Base-by-base conservation (phyloP, 2,329 filamentous ascomycete genomes). In the Phyllosticta paracitricarpa region DNA sequence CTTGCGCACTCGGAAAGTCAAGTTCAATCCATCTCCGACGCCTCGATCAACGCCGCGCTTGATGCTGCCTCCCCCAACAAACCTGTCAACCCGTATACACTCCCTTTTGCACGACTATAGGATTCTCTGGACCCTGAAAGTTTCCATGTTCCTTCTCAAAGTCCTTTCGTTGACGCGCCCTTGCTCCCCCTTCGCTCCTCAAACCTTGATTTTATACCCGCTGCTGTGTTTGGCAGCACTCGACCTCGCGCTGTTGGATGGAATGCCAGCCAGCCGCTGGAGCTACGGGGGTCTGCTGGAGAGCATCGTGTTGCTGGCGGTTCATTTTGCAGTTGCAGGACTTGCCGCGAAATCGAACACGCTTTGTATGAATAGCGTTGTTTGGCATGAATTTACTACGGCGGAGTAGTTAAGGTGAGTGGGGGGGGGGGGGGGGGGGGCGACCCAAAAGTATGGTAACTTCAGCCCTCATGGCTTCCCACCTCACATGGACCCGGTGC, bases 181-280 rank as follows among this genome's bases (percentile, higher is more conserved):
- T 0, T 96, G 91, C 71, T 84, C 84, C 70, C 91, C 91, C 0
- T 85, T 86, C 62, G 84, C 85, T 53, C 79, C 84, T n/a, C 86
- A 82, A 54, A 77, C 84, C 6, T 82, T 82, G 71, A 74, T 91
- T 4, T 79, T 84, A 4, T 85, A 87, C 65, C 84, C 88, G 2
- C 76, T 96, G 1, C 75, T 95, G 4, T 73, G 82, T 3, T 72
- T 93, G 7, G 90, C 89, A 8, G 84, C 82, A 1, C 67, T 91
- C 12, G 89, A 92, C 64, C 72, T 83, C 17, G 68, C 76, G 1
- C 65, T 73, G 1, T 64, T 76, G 28, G 56, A 58, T 3, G 25
- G 35, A 14, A 33, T 56, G 7, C 7, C 57, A 30, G 56, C 58
- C n/a, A 24, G 12, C 53, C 57, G 52, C 58, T 33, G 35, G 40